phyloP scores from a whole-genome alignment of 2,329 filamentous ascomycete genomes.

The Fusarium nygamai region DNA sequence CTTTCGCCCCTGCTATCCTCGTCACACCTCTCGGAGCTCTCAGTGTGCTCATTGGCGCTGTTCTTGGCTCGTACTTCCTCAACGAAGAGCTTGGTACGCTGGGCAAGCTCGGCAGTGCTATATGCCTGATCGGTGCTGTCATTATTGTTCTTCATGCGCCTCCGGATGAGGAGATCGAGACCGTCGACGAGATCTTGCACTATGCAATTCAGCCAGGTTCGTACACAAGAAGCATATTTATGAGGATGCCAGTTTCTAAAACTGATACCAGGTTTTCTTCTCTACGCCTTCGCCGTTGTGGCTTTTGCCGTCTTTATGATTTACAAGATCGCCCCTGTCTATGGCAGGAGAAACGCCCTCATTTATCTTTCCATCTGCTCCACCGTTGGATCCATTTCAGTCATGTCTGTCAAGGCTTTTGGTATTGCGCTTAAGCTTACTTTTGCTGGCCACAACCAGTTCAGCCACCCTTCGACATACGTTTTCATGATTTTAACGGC shows the following conservation, averaged over 20 bases:
- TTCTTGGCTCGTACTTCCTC: constrained; percentile 93
- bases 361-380: constrained; percentile 98
- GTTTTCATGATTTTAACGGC: constrained; percentile 94
- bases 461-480: constrained; percentile 93
- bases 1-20: constrained; percentile 97
- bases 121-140: constrained; percentile 93
- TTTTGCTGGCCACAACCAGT: constrained; percentile 92
- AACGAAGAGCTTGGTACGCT: constrained; percentile 89
- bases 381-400: constrained; percentile 93
- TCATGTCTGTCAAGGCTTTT: constrained; percentile 99
- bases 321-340: constrained; percentile 87
- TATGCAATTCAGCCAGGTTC: constrained; percentile 92
- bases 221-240: not conserved
- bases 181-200: constrained; percentile 89
- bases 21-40: constrained; percentile 95
- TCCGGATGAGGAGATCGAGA: constrained; percentile 89
- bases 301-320: constrained; percentile 94
- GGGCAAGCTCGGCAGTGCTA: constrained; percentile 94
- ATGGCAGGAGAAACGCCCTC: constrained; percentile 95
- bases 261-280: constrained; percentile 76
- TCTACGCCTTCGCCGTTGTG: constrained; percentile 83
- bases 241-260: constrained; percentile 12
- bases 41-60: constrained; percentile 93
- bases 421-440: constrained; percentile 97
- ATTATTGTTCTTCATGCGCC: constrained; percentile 98